Evolutionary conservation across 2,329 filamentous ascomycete genomes (phyloP).

Genomic region (Penicillium glabrum): DNA sequence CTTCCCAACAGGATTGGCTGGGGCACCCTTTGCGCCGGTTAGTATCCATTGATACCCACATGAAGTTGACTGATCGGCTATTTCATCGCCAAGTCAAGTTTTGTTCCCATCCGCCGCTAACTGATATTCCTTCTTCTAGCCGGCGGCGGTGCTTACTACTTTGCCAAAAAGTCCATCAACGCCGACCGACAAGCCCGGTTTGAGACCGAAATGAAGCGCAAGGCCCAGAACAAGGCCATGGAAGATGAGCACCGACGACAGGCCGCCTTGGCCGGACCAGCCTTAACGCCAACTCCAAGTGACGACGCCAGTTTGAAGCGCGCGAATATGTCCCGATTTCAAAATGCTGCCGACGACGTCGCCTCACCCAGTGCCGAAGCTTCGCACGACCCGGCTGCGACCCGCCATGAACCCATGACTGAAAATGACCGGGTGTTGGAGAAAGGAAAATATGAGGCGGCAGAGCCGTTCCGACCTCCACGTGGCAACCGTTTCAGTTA

Average conservation of each 20-base stretch:
- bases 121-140: slow-evolving; percentile 51
- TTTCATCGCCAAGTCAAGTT: background rate
- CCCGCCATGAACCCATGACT: slow-evolving; percentile 73
- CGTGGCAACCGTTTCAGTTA: slow-evolving; percentile 85
- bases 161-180: slow-evolving; percentile 93
- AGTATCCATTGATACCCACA: slow-evolving; percentile 25
- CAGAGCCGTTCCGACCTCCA: slow-evolving; percentile 69
- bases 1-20: slow-evolving; percentile 72
- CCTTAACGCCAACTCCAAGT: slow-evolving; percentile 16
- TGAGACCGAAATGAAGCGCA: slow-evolving; percentile 66
- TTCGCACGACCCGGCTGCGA: slow-evolving; percentile 78
- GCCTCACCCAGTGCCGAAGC: slow-evolving; percentile 72
- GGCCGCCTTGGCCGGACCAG: slow-evolving; percentile 16
- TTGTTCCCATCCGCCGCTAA: background rate
- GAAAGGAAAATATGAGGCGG: slow-evolving; percentile 89
- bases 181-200: slow-evolving; percentile 75
- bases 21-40: slow-evolving; percentile 84
- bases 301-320: slow-evolving; percentile 35
- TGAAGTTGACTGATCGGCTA: background rate
- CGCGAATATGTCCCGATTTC: slow-evolving; percentile 31
- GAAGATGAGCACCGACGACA: slow-evolving; percentile 38
- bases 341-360: slow-evolving; percentile 46
- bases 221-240: slow-evolving; percentile 36
- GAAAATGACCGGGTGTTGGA: slow-evolving; percentile 66
- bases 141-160: slow-evolving; percentile 89